These are phyloP conservation scores for Cladosporium cucumerinum DNA, from an alignment of 2,329 filamentous ascomycete species.

Conservation along the genomic window DNA sequence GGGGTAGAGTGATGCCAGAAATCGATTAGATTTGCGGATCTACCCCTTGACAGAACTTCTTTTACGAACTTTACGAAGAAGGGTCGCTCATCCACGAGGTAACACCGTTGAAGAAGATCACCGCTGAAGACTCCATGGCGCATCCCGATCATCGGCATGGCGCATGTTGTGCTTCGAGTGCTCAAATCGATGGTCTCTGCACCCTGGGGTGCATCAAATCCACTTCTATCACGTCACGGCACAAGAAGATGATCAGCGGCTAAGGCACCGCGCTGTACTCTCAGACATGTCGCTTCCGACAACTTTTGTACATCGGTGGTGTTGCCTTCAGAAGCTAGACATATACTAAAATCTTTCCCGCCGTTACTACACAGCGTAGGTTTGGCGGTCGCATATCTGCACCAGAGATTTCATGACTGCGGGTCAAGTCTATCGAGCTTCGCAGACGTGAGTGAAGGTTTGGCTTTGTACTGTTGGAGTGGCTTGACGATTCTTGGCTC, in stretches of 20 bases:
- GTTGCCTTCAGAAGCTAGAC: neutral
- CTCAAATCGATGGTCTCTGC: neutral
- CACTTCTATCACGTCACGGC: neutral
- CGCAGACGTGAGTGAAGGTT: neutral
- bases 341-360: neutral
- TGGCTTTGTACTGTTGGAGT: neutral
- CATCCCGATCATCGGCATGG: neutral
- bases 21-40: neutral
- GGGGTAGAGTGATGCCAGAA: neutral
- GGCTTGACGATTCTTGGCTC: neutral
- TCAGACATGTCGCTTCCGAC: neutral
- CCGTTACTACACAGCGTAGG: neutral
- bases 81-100: neutral
- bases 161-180: neutral
- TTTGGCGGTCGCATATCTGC: neutral
- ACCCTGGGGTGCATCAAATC: neutral
- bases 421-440: neutral
- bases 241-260: neutral
- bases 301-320: neutral
- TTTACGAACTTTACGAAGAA: neutral
- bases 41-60: neutral
- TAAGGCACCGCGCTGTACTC: neutral
- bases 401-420: neutral
- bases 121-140: neutral
- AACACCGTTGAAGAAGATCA: neutral